Percentiles rank a stretch among this genome's conserved stretches.
These are phyloP conservation scores for Monosporascus cannonballus DNA, from an alignment of 2,329 filamentous ascomycete genomes.

Conservation along the genomic window DNA sequence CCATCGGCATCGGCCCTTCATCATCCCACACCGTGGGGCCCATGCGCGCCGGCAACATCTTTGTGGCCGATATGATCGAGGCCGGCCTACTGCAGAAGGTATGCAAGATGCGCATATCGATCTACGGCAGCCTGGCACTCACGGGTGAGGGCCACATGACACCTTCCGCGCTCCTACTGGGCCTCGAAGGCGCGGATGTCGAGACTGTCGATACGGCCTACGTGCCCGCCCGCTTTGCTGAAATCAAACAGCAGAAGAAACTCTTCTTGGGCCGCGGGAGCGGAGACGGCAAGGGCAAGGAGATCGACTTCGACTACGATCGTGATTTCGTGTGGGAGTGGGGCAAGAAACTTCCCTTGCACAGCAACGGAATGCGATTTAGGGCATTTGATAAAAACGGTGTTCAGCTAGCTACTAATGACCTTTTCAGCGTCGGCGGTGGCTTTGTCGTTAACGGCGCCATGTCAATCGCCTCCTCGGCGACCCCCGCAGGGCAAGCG, in stretches of 20 bases:
- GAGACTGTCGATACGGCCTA: constrained; percentile 44
- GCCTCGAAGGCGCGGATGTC: constrained; percentile 43
- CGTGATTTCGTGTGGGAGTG: constrained; percentile 45
- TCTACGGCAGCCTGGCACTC: constrained; percentile 44
- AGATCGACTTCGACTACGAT: constrained; percentile 44
- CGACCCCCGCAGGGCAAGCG: constrained; percentile 8
- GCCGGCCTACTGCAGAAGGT: constrained; percentile 39
- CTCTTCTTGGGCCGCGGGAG: constrained; percentile 37
- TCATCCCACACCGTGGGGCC: constrained; percentile 47
- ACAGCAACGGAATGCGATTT: constrained; percentile 48
- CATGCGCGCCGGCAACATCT: constrained; percentile 47
- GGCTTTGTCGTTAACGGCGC: constrained; percentile 47
- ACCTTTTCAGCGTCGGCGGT: constrained; percentile 46
- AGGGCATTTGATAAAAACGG: constrained; percentile 43
- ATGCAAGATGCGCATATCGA: constrained; percentile 39
- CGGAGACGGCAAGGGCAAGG: constrained; percentile 32
- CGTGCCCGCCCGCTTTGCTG: constrained; percentile 37
- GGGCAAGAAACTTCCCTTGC: constrained; percentile 43
- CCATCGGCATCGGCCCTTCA: constrained; percentile 45
- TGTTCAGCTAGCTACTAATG: constrained; percentile 40
- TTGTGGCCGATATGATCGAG: constrained; percentile 40
- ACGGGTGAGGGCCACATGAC: constrained; percentile 49
- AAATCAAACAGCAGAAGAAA: constrained; percentile 41
- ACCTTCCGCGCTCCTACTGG: constrained; percentile 41
- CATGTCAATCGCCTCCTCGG: constrained; percentile 34